phyloP scores from a whole-genome alignment of 1,284 basidiomycete species.

The Ceratobasidium sp. region DNA sequence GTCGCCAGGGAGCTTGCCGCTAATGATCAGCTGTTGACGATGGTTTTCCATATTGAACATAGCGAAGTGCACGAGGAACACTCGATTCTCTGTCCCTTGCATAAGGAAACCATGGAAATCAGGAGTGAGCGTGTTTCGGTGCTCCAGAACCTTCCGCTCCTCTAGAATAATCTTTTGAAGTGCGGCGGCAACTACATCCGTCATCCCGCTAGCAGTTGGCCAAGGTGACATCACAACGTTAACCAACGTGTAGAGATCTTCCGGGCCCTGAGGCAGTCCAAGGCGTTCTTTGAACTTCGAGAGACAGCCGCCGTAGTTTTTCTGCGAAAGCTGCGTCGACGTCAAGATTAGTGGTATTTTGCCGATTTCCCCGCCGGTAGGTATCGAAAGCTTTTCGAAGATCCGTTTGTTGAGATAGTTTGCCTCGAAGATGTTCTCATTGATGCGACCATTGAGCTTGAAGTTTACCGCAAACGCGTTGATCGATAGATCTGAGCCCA shows the following conservation, averaged over 20 bases:
- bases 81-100: conserved; percentile 57
- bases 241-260: conserved; percentile 59
- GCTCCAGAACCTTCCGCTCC: conserved; percentile 54
- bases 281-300: conserved; percentile 59
- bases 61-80: conserved; percentile 59
- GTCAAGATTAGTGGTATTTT: conserved; percentile 59
- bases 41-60: conserved; percentile 61
- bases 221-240: conserved; percentile 65
- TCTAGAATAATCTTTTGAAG: conserved; percentile 59
- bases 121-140: conserved; percentile 56
- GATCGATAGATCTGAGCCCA: conserved; percentile 63
- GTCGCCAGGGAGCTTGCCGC: conserved; percentile 53
- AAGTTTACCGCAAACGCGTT: conserved; percentile 66
- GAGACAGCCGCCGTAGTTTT: conserved; percentile 57
- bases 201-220: conserved; percentile 57
- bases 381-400: conserved; percentile 59
- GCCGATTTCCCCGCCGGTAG: conserved; percentile 53
- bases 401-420: conserved; percentile 62
- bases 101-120: conserved; percentile 60
- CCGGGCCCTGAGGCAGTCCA: conserved; percentile 55
- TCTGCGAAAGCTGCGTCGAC: conserved; percentile 57
- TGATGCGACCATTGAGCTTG: conserved; percentile 56
- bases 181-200: conserved; percentile 55
- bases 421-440: conserved; percentile 62
- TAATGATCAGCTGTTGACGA: conserved; percentile 60